Evolutionary conservation across 768 basidiomycete species (phyloP), one percentile per base, ranked within the genome.

Genomic region (Suillus clintonianus): DNA sequence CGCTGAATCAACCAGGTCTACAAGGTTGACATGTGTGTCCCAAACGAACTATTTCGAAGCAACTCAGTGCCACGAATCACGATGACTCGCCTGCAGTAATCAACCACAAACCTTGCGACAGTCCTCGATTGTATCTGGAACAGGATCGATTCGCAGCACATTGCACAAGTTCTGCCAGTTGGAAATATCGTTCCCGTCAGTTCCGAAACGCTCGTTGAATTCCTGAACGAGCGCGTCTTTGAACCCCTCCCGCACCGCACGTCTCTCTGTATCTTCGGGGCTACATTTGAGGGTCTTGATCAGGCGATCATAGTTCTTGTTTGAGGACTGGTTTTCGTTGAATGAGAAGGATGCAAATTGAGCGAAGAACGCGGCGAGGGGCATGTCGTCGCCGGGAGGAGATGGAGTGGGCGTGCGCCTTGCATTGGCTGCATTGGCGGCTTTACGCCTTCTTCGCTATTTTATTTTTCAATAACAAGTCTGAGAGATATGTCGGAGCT

Each of bases 21-120:
- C 67, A 10, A 78, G 66, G 45, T 79, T 76, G 54, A 78, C 70
- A 19, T 73, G 68, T 0, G 69, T 68, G 15, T 67, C 68, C 62
- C 66, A 64, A 2, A 75, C 61, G 39, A 39, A 4, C 56, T 57
- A 27, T 0, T 41, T 10, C 4, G 27, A 19, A 41, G 3, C 24
- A n/a, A 11, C 56, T 57, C 39, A 30, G 39, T 27, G 24, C 17
- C 30, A 30, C 27, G 0, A 4, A 14, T 10, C 30, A 30, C 27
- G 0, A 4, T 5, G 3, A 32, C 62, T 48, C 62, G 17, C 36
- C 15, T 7, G 2, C 5, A 39, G 17, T 13, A 19, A 24, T 2
- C 1, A 57, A 34, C 5, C 15, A 63, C 56, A n/a, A 39, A 63
- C 62, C 42, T 36, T 8, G 1, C 60, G 37, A 34, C 62, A 63